Percentiles rank a stretch among this genome's conserved stretches.
These are phyloP conservation scores for Stylosanthes scabra DNA, from an alignment of 331 rosid genomes.

Conservation along the genomic window DNA sequence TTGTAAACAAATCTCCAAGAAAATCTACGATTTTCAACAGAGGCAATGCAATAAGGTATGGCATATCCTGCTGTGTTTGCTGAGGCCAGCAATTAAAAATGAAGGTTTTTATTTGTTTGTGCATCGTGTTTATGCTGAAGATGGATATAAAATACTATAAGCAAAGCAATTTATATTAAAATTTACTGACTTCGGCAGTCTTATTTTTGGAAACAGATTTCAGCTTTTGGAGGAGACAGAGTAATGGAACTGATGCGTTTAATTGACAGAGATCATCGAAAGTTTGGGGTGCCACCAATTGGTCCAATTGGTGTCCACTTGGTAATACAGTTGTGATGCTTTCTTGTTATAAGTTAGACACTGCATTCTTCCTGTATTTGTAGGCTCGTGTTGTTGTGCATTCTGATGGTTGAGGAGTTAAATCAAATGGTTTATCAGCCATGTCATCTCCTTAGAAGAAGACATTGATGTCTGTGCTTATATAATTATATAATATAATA, in stretches of 20 bases:
- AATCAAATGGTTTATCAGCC: conserved; percentile 12
- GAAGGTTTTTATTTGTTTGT: not conserved
- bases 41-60: conserved; percentile 76
- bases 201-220: conserved; percentile 56
- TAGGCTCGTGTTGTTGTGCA: conserved; percentile 1
- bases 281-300: conserved; percentile 78
- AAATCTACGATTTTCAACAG: conserved; percentile 53
- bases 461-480: conserved; percentile 6
- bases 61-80: conserved; percentile 25
- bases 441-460: conserved; percentile 8
- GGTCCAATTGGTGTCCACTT: conserved; percentile 94
- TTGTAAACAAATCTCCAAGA: conserved; percentile 5
- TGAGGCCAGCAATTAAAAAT: not conserved
- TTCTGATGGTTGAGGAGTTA: conserved; percentile 20
- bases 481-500: not conserved
- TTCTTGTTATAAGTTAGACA: conserved; percentile 21
- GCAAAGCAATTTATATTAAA: conserved; percentile 4
- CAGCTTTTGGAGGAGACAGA: conserved; percentile 85
- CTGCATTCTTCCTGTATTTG: conserved; percentile 10
- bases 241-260: conserved; percentile 62
- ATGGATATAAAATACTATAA: not conserved
- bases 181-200: conserved; percentile 34
- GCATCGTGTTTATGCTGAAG: conserved; percentile 15
- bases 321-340: conserved; percentile 50
- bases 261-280: conserved; percentile 65